These are phyloP conservation scores for Ustilago lituana DNA, from an alignment of 1,284 basidiomycete genomes.

Conservation along the genomic window DNA sequence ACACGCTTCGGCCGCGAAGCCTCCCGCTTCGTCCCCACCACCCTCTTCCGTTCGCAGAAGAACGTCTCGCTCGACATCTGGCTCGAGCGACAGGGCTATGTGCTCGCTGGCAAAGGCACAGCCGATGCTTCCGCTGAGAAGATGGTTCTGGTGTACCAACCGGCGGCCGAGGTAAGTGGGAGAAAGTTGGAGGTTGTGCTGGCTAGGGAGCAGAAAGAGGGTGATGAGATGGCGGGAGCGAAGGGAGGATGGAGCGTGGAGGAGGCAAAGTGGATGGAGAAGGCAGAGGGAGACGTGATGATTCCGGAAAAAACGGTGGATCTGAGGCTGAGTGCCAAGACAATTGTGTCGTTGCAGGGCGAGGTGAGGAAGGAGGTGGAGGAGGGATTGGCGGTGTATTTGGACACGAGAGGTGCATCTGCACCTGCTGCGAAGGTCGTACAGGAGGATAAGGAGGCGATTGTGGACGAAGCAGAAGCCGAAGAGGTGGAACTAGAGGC, in stretches of 20 bases:
- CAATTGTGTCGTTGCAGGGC: background rate
- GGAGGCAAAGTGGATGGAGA: conserved; percentile 12
- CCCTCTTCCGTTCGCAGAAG: conserved; percentile 42
- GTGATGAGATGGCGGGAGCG: conserved; percentile 5
- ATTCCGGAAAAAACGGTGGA: conserved; percentile 29
- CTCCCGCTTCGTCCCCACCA: conserved; percentile 33
- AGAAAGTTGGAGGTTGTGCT: conserved; percentile 27
- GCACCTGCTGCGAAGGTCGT: background rate
- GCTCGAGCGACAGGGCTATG: conserved; percentile 33
- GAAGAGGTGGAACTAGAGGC: conserved; percentile 4
- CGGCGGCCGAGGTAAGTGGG: conserved; percentile 2
- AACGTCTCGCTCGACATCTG: conserved; percentile 29
- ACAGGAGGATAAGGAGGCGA: background rate
- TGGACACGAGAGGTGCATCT: too few species aligned
- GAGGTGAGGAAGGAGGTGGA: conserved; percentile 10
- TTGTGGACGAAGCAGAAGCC: background rate
- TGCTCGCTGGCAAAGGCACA: background rate
- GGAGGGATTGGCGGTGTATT: conserved; percentile 7
- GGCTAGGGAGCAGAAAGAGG: background rate
- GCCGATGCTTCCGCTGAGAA: background rate
- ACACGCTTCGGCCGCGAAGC: conserved; percentile 26
- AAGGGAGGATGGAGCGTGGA: conserved; percentile 9
- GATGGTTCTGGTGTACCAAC: conserved; percentile 25
- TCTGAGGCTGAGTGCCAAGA: conserved; percentile 26
- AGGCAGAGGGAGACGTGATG: conserved; percentile 30